Evolutionary conservation across 176 grass and related monocot genomes (phyloP).

Genomic region (Saccharum officinarum): DNA sequence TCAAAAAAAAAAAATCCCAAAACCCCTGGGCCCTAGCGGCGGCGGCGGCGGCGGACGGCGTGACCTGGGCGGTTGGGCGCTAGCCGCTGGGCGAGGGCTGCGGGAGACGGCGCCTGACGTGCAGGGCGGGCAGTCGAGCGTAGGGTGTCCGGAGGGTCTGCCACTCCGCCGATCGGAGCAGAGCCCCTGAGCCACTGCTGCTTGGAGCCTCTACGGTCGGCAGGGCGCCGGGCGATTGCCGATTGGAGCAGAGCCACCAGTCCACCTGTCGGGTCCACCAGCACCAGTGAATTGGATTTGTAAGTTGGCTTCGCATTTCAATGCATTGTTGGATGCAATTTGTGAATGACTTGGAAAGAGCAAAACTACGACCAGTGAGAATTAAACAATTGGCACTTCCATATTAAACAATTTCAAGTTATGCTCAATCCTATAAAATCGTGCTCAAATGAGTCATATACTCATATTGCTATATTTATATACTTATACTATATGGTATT

Average conservation of each 20-base stretch:
- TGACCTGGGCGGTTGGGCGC: not conserved
- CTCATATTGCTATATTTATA: not conserved
- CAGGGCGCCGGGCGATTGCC: no score
- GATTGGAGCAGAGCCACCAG: not conserved
- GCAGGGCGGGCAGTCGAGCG: not conserved
- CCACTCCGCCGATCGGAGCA: not conserved
- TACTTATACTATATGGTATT: not conserved
- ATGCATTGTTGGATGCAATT: not conserved
- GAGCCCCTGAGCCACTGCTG: no score
- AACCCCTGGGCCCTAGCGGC: not conserved
- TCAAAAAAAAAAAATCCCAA: not conserved
- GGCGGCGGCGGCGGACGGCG: no score
- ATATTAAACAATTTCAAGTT: not conserved
- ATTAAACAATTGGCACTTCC: not conserved
- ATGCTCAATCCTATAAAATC: not conserved
- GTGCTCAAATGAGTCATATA: not conserved
- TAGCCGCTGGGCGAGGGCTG: no score
- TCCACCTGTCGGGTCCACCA: not conserved
- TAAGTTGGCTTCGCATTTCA: not conserved
- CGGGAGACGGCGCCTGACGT: not conserved
- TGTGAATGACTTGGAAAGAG: not conserved
- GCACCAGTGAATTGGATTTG: not conserved
- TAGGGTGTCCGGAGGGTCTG: not conserved
- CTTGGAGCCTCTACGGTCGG: no score
- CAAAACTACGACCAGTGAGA: not conserved